phyloP scores from a whole-genome alignment of 1,284 basidiomycete genomes.

The Wallemia hederae region DNA sequence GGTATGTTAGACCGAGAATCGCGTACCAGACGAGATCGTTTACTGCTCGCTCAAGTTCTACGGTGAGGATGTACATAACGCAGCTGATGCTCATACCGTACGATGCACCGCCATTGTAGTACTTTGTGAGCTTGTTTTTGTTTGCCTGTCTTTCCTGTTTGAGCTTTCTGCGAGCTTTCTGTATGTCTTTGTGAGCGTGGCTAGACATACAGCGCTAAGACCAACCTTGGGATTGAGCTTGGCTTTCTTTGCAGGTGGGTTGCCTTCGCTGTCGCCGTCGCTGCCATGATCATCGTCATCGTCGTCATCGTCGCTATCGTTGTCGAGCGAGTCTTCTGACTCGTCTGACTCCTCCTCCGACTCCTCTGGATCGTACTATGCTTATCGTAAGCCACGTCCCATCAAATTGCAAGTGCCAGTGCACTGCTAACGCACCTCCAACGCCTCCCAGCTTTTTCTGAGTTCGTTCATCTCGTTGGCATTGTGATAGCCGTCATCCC shows the following conservation, averaged over 20 bases:
- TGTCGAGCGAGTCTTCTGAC: conserved; percentile 19
- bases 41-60: conserved; percentile 60
- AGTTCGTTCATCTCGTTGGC: conserved; percentile 21
- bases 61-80: conserved; percentile 69
- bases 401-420: not conserved
- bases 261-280: conserved; percentile 6
- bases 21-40: conserved; percentile 83
- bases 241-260: conserved; percentile 25
- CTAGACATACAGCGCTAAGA: conserved; percentile 20
- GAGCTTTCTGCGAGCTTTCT: conserved; percentile 3
- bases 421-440: conserved; percentile 27
- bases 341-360: conserved; percentile 16
- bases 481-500: conserved; percentile 55
- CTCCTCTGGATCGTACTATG: conserved; percentile 11
- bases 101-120: conserved; percentile 62
- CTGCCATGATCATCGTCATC: conserved; percentile 13
- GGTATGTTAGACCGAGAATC: conserved; percentile 73
- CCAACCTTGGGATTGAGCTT: conserved; percentile 12
- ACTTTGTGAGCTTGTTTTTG: conserved; percentile 20
- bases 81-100: conserved; percentile 69
- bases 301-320: conserved; percentile 22
- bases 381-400: not conserved
- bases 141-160: conserved; percentile 8
- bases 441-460: conserved; percentile 41
- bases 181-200: not conserved